phyloP scores from a whole-genome alignment of 1,284 basidiomycete genomes.

The Heterobasidion parviporum region DNA sequence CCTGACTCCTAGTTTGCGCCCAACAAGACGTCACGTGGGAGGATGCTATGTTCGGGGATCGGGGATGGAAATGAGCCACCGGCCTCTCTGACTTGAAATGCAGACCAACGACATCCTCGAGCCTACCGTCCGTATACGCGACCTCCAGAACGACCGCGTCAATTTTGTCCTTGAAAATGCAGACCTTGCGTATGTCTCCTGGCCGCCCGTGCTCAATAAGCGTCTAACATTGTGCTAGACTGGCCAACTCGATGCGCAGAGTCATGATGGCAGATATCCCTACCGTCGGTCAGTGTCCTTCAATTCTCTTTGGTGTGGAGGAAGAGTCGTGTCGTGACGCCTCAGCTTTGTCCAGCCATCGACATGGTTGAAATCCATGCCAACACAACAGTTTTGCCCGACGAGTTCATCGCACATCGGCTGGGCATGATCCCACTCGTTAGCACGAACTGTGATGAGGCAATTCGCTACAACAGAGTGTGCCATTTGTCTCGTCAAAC shows the following conservation, averaged over 20 bases:
- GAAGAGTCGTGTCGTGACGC: background rate
- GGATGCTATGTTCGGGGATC: too few species aligned
- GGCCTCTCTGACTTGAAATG: constrained; percentile 4
- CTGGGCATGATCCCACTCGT: constrained; percentile 91
- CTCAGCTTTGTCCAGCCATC: constrained; percentile 56
- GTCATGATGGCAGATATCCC: constrained; percentile 95
- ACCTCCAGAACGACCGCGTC: constrained; percentile 71
- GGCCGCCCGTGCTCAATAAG: constrained; percentile 11
- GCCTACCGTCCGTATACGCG: constrained; percentile 69
- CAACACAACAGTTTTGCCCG: constrained; percentile 92
- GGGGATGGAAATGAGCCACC: too few species aligned
- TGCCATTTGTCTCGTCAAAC: constrained; percentile 13
- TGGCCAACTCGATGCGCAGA: constrained; percentile 84
- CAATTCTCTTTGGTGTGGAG: background rate
- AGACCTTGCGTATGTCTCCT: constrained; percentile 67
- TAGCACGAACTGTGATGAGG: constrained; percentile 79
- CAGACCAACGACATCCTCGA: constrained; percentile 27
- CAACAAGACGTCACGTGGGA: too few species aligned
- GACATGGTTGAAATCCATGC: constrained; percentile 92
- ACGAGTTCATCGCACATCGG: constrained; percentile 96
- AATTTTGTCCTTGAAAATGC: constrained; percentile 92
- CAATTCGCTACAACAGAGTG: constrained; percentile 76
- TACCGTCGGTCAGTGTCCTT: constrained; percentile 67
- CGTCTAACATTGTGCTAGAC: constrained; percentile 32
- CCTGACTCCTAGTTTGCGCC: too few species aligned